Conservation (phyloP, 1,284 basidiomycete genomes). For the Cystobasidium slooffiae region DNA sequence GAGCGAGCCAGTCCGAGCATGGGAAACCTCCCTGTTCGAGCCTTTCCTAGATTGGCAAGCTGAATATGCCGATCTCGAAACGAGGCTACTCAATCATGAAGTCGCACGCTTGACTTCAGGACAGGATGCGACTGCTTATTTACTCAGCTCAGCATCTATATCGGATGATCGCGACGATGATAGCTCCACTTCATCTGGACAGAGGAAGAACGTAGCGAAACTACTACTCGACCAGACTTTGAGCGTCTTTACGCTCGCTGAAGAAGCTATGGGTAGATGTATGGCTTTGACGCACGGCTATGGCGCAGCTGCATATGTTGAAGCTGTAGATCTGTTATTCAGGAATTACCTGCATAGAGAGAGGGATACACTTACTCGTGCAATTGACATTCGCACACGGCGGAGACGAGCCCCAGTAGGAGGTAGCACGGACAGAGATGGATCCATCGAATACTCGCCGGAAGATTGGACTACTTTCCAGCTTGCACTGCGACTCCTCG, state of each 20-base stretch:
- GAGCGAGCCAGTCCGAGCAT: slow-evolving; percentile 58
- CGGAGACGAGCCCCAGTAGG: slow-evolving; percentile 60
- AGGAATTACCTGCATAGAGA: slow-evolving; percentile 59
- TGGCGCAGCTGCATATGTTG: slow-evolving; percentile 71
- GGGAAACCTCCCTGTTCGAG: slow-evolving; percentile 88
- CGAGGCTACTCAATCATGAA: slow-evolving; percentile 21
- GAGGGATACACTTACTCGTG: slow-evolving; percentile 30
- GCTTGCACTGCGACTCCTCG: slow-evolving; percentile 75
- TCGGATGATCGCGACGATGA: slow-evolving; percentile 53
- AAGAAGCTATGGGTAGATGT: slow-evolving; percentile 76
- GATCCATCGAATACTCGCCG: slow-evolving; percentile 78
- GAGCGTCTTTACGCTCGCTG: slow-evolving; percentile 74
- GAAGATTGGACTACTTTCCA: slow-evolving; percentile 88
- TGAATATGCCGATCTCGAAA: slow-evolving; percentile 76
- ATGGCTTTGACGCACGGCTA: slow-evolving; percentile 84
- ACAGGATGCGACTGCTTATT: slow-evolving; percentile 34
- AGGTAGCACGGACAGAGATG: slow-evolving; percentile 58
- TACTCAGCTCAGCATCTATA: slow-evolving; percentile 21
- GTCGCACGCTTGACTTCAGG: slow-evolving; percentile 15
- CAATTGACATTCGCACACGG: slow-evolving; percentile 25
- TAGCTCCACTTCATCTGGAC: slow-evolving; percentile 60
- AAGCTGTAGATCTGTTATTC: slow-evolving; percentile 72
- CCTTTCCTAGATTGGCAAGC: slow-evolving; percentile 87
- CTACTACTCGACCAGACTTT: slow-evolving; percentile 63
- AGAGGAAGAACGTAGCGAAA: slow-evolving; percentile 24